phyloP scores from a whole-genome alignment of 805 yeast species.

The Jamesozyma jinghongensis region DNA sequence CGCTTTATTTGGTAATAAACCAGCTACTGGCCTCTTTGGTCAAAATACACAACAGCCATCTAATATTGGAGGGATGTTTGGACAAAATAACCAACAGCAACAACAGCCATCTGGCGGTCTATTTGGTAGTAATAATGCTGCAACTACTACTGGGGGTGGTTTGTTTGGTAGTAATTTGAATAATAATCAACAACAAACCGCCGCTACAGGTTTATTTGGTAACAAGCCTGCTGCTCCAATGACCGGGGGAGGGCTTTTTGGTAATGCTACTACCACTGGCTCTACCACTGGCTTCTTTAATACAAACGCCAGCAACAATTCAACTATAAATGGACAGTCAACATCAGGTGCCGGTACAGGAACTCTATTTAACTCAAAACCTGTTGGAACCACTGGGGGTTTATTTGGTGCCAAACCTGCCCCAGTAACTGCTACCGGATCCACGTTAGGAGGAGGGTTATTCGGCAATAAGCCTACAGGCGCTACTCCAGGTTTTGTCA shows the following conservation, averaged over 20 bases:
- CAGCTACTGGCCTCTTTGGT: constrained; percentile 29
- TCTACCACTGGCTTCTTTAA: constrained; percentile 13
- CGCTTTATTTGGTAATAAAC: constrained; percentile 29
- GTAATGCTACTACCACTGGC: constrained; percentile 2
- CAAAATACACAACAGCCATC: constrained; percentile 14
- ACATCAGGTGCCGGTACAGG: constrained; percentile 1
- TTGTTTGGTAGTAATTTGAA: constrained; percentile 7
- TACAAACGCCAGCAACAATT: background rate
- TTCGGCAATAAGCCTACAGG: too few relatives aligned
- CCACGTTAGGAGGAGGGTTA: too few relatives aligned
- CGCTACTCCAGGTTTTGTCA: too few relatives aligned
- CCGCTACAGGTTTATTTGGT: constrained; percentile 10
- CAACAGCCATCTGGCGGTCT: constrained; percentile 9
- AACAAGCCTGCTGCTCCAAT: background rate
- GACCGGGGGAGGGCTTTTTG: constrained; percentile 17
- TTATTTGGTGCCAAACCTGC: constrained; percentile 16
- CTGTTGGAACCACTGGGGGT: constrained; percentile 23
- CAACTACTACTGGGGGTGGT: constrained; percentile 5
- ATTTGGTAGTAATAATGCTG: constrained; percentile 15
- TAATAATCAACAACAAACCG: background rate
- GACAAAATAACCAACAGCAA: constrained; percentile 8
- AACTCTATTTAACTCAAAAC: constrained; percentile 4
- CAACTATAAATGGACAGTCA: background rate
- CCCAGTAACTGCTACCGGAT: constrained; percentile 3
- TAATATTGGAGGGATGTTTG: constrained; percentile 23